phyloP scores from a whole-genome alignment of 2,329 filamentous ascomycete species.

The Massarina eburnea region DNA sequence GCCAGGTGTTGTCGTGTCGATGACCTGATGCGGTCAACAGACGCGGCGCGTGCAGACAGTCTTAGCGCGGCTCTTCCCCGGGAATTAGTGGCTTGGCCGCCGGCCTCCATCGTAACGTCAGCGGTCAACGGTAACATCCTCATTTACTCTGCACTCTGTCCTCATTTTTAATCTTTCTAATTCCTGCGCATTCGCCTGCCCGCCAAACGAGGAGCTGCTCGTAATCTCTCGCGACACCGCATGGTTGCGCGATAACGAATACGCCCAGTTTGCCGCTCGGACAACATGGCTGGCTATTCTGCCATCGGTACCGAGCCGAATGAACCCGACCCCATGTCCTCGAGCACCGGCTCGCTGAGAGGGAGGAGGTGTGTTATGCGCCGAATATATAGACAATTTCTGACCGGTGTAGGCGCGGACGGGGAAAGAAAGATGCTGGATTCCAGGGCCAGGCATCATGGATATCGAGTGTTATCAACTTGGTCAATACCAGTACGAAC shows the following conservation, averaged over 20 bases:
- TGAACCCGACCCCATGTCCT: conserved; percentile 45
- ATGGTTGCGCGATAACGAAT: conserved; percentile 31
- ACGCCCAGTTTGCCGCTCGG: conserved; percentile 14
- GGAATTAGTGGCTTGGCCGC: conserved; percentile 1
- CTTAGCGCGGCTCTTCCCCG: conserved; percentile 15
- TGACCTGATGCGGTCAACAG: conserved; percentile 4
- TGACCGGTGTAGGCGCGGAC: conserved; percentile 51
- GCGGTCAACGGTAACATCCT: conserved; percentile 5
- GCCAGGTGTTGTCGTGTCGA: conserved; percentile 14
- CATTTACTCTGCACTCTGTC: neutral
- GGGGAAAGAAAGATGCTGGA: conserved; percentile 71
- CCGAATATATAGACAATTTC: conserved; percentile 3
- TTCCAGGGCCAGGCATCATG: conserved; percentile 76
- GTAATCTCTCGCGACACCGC: conserved; percentile 10
- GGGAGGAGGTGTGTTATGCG: conserved; percentile 32
- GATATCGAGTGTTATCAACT: conserved; percentile 88
- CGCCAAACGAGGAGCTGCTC: neutral
- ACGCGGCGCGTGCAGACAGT: conserved; percentile 21
- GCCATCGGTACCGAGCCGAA: conserved; percentile 45
- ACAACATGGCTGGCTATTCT: conserved; percentile 50
- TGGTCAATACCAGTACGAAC: conserved; percentile 86
- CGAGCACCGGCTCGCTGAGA: conserved; percentile 45
- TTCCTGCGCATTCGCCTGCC: neutral
- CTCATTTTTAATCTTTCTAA: neutral
- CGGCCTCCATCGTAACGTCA: conserved; percentile 15